Conservation (phyloP, 306 rosid genomes). For the Casuarina cunninghamiana region DNA sequence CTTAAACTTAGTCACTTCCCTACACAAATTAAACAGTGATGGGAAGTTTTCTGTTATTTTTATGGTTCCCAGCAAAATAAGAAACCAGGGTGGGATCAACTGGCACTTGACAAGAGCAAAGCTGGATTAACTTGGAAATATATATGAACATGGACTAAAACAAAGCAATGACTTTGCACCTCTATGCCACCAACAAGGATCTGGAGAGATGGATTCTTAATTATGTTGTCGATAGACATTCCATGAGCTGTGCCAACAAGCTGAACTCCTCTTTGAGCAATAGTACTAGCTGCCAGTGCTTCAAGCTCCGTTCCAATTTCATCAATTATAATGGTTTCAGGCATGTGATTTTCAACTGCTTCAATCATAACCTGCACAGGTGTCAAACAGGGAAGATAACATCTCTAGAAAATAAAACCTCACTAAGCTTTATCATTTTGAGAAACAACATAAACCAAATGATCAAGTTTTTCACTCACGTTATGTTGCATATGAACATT, state of each 20-base stretch:
- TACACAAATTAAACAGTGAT: background rate
- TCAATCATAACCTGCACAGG: slow-evolving; percentile 87
- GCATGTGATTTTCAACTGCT: slow-evolving; percentile 99
- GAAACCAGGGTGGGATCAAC: background rate
- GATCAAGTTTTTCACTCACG: slow-evolving; percentile 44
- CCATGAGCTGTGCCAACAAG: slow-evolving; percentile 99
- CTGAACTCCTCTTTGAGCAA: slow-evolving; percentile 99
- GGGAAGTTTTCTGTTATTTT: background rate
- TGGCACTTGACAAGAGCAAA: background rate
- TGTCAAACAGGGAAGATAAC: background rate
- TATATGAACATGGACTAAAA: slow-evolving; percentile 16
- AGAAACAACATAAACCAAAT: slow-evolving; percentile 27
- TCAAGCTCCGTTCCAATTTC: slow-evolving; percentile 99
- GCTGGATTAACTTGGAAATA: background rate
- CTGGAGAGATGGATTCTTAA: slow-evolving; percentile 89
- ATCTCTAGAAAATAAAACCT: background rate
- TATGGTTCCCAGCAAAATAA: background rate
- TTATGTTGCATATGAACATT: slow-evolving; percentile 92
- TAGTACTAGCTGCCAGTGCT: slow-evolving; percentile 98
- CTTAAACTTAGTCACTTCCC: background rate
- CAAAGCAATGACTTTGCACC: slow-evolving; percentile 46
- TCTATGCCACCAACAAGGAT: slow-evolving; percentile 97
- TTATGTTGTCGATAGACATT: slow-evolving; percentile 79
- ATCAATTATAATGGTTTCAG: slow-evolving; percentile 88
- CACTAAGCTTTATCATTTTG: slow-evolving; percentile 3